Evolutionary conservation across 2,329 filamentous ascomycete genomes (phyloP), one percentile per base, ranked within the genome.

Genomic region (Cordyceps cicadae): DNA sequence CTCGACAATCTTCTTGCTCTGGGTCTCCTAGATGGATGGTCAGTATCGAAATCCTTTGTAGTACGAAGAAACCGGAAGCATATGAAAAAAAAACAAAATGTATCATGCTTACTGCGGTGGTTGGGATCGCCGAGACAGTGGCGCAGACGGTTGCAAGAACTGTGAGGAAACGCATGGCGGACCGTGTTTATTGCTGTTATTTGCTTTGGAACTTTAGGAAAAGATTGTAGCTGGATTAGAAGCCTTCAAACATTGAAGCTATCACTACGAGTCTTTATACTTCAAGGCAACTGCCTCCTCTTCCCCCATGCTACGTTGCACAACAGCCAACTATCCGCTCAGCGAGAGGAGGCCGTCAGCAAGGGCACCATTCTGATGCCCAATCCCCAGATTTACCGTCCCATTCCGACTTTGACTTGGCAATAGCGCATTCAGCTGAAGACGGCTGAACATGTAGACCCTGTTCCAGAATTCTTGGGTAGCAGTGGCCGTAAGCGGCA

Each of bases 161-260:
- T 4, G 59, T 49, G 34, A 60, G 32, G 46, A 60, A 43, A 11
- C 59, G 59, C 59, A 60, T 60, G 3, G n/a, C 50, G 19, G 17
- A 12, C 32, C 15, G 4, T 45, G 39, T 43, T 1, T 43, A 15
- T 43, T 43, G 4, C n/a, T 43, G 14, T 17, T 43, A 5, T 43
- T 17, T 43, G 15, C 37, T 41, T 41, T 41, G 7, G 5, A 7
- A 7, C 15, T 14, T 14, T 41, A n/a, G 14, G 8, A n/a, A 43
- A 15, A n/a, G n/a, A 5, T 43, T 17, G 39, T 37, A 34, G 32
- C 24, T 37, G 34, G 3, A 12, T 2, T 37, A 14, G 11, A 9
- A 37, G 2, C 39, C 8, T 43, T 43, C 15, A n/a, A 5, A 43
- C 1, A 43, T 43, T 4, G 8, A 6, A 43, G 29, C 19, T 29